Evolutionary conservation across 2,329 filamentous ascomycete genomes (phyloP).

Genomic region (Cladosporium velox): DNA sequence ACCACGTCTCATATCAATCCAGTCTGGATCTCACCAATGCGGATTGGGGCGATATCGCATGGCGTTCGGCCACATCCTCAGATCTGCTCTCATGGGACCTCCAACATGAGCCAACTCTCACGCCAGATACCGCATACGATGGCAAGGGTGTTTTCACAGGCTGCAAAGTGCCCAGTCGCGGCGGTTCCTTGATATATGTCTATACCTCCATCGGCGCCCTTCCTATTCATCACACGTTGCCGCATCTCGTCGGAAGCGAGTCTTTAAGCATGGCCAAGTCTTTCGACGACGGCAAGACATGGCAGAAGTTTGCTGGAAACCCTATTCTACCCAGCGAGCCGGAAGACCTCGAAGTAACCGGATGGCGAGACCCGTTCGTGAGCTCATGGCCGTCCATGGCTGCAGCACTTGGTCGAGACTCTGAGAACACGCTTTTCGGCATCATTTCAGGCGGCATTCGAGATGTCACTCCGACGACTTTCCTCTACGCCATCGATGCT

Average conservation of each 20-base stretch:
- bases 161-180: conserved; percentile 38
- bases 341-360: conserved; percentile 40
- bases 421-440: conserved; percentile 44
- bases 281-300: conserved; percentile 41
- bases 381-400: conserved; percentile 36
- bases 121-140: conserved; percentile 42
- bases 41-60: conserved; percentile 47
- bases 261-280: conserved; percentile 44
- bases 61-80: conserved; percentile 43
- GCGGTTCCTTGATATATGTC: conserved; percentile 39
- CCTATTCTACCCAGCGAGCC: conserved; percentile 43
- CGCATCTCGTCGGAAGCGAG: conserved; percentile 42
- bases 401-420: conserved; percentile 22
- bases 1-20: conserved; percentile 46
- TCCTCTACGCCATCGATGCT: conserved; percentile 49
- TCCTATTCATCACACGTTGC: conserved; percentile 45
- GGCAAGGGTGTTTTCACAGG: conserved; percentile 46
- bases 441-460: conserved; percentile 52
- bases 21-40: conserved; percentile 45
- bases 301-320: conserved; percentile 40
- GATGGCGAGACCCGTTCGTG: conserved; percentile 48
- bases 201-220: conserved; percentile 46
- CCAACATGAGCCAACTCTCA: conserved; percentile 34
- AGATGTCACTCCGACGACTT: conserved; percentile 46
- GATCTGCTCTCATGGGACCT: conserved; percentile 45